phyloP scores from a whole-genome alignment of 352 stramenopile genomes.

The Nothophytophthora sp. region DNA sequence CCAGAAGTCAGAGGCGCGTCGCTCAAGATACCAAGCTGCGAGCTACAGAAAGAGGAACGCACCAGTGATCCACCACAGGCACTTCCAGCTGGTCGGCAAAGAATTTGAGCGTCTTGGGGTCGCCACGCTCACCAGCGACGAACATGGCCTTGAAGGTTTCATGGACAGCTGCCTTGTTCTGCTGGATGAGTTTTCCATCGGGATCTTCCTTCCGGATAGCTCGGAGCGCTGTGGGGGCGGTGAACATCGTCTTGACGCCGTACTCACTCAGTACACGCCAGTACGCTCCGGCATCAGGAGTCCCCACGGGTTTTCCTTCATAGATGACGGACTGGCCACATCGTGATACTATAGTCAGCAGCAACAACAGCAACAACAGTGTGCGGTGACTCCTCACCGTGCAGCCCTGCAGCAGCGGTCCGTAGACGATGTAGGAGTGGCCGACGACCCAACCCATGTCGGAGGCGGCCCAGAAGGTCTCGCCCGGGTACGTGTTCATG shows the following conservation, averaged over 20 bases:
- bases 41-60: too few relatives aligned
- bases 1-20: neutral
- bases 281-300: constrained; percentile 83
- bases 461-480: constrained; percentile 84
- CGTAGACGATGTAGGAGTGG: constrained; percentile 91
- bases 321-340: constrained; percentile 77
- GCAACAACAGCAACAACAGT: neutral
- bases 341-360: neutral
- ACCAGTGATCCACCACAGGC: constrained; percentile 86
- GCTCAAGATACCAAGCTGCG: too few relatives aligned
- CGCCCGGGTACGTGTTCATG: constrained; percentile 64
- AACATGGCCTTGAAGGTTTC: constrained; percentile 78
- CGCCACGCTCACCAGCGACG: constrained; percentile 85
- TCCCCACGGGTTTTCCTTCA: constrained; percentile 89
- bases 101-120: constrained; percentile 88
- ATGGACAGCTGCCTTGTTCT: constrained; percentile 42
- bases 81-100: constrained; percentile 63
- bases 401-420: constrained; percentile 83
- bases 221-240: constrained; percentile 88
- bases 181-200: constrained; percentile 49
- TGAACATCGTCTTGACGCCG: constrained; percentile 89
- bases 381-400: constrained; percentile 37
- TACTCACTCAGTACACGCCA: constrained; percentile 88
- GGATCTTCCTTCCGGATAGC: constrained; percentile 89
- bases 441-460: constrained; percentile 92